Base-by-base conservation (phyloP, 441 rosid species). In the Erodium chrysanthum region DNA sequence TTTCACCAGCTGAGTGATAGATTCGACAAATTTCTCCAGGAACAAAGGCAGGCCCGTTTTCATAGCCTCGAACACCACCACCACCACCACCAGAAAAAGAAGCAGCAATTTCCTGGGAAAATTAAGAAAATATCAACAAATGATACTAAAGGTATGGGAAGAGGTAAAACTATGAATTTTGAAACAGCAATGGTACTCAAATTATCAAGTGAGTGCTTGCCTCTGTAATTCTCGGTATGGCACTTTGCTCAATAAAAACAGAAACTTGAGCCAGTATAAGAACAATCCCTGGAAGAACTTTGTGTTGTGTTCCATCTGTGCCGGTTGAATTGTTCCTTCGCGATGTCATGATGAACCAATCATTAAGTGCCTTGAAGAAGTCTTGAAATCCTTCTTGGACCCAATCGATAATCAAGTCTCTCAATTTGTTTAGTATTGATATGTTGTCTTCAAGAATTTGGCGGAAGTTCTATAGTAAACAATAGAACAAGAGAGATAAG, bases 331-430 rank as follows among this genome's bases (percentile, higher is more conserved):
- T 85, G 71, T 82, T 88, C 83, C 78, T 90, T 66, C 94, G 94
- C 44, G 97, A 95, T 59, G 91, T 90, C 67, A 77, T 60, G 58
- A 84, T 83, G 78, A 95, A 87, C 66, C 65, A 79, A 69, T 76
- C 78, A 73, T 90, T 83, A 75, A 95, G 85, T 71, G 83, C 79
- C 84, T 78, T 79, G 70, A 95, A 91, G 81, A 95, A 95, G 71
- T 82, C 84, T 74, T 95, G 95, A 82, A 91, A 95, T 70, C 97
- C 99, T 80, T 86, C 94, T 87, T 86, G 97, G 75, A 91, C 86
- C 89, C 89, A 90, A 75, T 81, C 88, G 71, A 81, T 69, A 72
- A 88, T 78, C 37, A 75, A 77, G 66, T 84, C 90, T 52, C 85
- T 90, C 77, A 89, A 76, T 77, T 88, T 80, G 64, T 83, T 73